A percentile compares a stretch with the other conserved stretches of the same genome.
Evolutionary conservation across 495 filamentous ascomycete genomes (phyloP).

Genomic region (Penicillium waksmanii): DNA sequence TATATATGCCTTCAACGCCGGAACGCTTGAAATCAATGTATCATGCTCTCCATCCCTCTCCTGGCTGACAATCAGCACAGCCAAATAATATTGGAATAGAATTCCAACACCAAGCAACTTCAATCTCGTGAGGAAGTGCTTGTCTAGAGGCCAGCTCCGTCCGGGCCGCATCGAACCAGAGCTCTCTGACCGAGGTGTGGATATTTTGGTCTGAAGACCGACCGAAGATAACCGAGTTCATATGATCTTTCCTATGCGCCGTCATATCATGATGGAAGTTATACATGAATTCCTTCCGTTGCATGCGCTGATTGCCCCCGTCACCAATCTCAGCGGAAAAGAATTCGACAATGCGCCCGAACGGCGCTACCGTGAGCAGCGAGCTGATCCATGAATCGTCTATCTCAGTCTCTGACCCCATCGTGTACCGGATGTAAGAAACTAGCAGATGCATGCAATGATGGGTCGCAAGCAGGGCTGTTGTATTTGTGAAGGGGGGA

Average conservation of each 20-base stretch:
- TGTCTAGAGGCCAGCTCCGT: slow-evolving; percentile 37
- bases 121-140: slow-evolving; percentile 37
- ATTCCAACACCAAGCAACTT: slow-evolving; percentile 38
- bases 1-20: slow-evolving; percentile 16
- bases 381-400: slow-evolving; percentile 52
- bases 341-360: slow-evolving; percentile 45
- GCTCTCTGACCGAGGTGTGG: slow-evolving; percentile 41
- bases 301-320: slow-evolving; percentile 44
- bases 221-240: slow-evolving; percentile 45
- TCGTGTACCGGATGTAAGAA: slow-evolving; percentile 44
- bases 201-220: slow-evolving; percentile 34
- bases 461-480: slow-evolving; percentile 48
- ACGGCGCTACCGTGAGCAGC: slow-evolving; percentile 47
- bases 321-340: slow-evolving; percentile 54
- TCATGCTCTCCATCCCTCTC: slow-evolving; percentile 42
- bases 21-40: slow-evolving; percentile 15
- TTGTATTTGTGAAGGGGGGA: slow-evolving; percentile 49
- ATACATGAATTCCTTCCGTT: slow-evolving; percentile 52
- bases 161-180: slow-evolving; percentile 48
- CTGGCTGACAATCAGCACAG: slow-evolving; percentile 38
- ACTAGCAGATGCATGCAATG: slow-evolving; percentile 51
- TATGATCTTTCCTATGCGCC: slow-evolving; percentile 41
- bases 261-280: slow-evolving; percentile 48
- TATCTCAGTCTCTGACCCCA: slow-evolving; percentile 34
- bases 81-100: slow-evolving; percentile 43